Evolutionary conservation across 495 filamentous ascomycete genomes (phyloP), one percentile per base, ranked within the genome.

Genomic region (Neurospora sp.): DNA sequence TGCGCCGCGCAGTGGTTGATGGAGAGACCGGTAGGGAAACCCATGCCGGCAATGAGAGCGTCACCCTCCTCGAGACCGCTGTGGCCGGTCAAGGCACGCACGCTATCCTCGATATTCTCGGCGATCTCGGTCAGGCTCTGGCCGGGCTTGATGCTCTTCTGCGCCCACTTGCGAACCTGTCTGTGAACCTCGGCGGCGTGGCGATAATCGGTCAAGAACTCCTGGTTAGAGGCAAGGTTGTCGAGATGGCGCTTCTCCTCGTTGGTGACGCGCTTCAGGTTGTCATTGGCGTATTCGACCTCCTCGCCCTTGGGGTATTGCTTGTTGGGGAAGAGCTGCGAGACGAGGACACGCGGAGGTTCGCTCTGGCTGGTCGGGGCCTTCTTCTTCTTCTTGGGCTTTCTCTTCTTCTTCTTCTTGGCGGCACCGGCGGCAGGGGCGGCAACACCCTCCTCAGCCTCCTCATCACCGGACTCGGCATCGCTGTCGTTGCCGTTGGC

Each of bases 1-100:
- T 97, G 94, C 20, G 94, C 94, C 31, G 92, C 93, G 75, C 92
- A 92, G 79, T 97, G 89, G 83, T 97, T 96, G 75, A 97, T 84
- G 79, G 91, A 92, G 44, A 97, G 82, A 40, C 94, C 94, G 12
- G 91, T 93, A 12, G 94, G 94, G 84, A 97, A 97, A 27, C 92
- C 94, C 88, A 97, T 90, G 70, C 94, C 94, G 70, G 91, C 92
- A 70, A 90, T 86, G 41, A 93, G 82, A 72, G 89, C 90, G 77
- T 95, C 92, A 16, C 94, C 94, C 72, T 93, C 89, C 71, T 91
- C 88, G 70, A 97, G 82, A 27, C 94, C 94, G 69, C 88, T 84
- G 77, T 97, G 92, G 70, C 90, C 92, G 18, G 90, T 89, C 70
- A 97, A 82, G 3, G 92, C 90, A 74, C 94, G 88, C 40, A 97